Conservation (phyloP, 306 rosid species). For the Cicer cuneatum region DNA sequence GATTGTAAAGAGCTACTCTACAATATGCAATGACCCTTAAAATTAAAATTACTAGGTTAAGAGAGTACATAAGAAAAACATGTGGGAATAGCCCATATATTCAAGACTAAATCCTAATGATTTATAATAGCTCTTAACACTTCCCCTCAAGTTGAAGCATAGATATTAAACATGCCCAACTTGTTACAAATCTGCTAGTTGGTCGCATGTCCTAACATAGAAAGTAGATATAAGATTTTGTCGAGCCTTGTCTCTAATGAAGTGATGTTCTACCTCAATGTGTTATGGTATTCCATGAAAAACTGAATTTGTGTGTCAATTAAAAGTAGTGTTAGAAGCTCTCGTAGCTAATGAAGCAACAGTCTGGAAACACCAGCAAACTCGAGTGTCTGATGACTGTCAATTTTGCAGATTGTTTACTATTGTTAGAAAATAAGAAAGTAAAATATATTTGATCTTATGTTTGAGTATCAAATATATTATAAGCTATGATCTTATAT, state of each 20-base stretch:
- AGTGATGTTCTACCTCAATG: background rate
- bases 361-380: conserved; percentile 1
- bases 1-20: no score
- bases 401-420: conserved; percentile 6
- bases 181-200: background rate
- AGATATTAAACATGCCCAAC: background rate
- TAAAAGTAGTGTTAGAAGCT: no score
- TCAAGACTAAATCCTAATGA: no score
- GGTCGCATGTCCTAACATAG: background rate
- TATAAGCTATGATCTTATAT: background rate
- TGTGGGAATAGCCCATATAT: no score
- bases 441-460: background rate
- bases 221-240: no score
- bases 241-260: no score
- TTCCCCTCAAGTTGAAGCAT: background rate
- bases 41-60: no score
- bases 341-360: conserved; percentile 1
- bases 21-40: no score
- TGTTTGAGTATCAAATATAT: background rate
- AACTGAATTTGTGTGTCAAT: no score
- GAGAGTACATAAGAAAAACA: no score
- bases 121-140: no score
- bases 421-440: background rate
- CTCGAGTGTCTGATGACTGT: background rate
- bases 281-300: background rate